Base-by-base conservation (phyloP, 2,329 filamentous ascomycete genomes). In the Neofusicoccum sp. region DNA sequence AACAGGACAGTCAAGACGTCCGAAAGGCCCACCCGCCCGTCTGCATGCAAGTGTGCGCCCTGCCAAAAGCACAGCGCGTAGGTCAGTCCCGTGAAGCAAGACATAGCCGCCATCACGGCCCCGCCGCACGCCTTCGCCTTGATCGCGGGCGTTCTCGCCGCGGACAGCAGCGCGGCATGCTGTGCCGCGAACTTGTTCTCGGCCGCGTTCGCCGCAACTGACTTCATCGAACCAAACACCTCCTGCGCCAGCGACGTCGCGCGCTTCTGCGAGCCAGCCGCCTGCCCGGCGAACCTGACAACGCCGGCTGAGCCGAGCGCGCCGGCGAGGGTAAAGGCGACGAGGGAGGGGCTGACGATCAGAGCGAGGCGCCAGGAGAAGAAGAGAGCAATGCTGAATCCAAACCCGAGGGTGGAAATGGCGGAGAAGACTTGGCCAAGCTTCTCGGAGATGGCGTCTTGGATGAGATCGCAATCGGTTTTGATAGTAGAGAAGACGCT, bases 401-500 rank as follows among this genome's bases (percentile, higher is more conserved):
- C 93, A 0, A 93, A 87, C 59, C 96, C 77, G 69, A 98, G 97
- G 1, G 70, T 72, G 1, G 71, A 72, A 4, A 71, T 14, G 24
- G 91, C 87, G 0, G 92, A 96, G 68, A 96, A 6, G 4, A 36
- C 30, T 7, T 96, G 65, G 90, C 67, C 70, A 8, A 75, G 70
- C 61, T 74, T 75, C 47, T 72, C 70, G 0, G 72, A 70, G 43
- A 99, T 91, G 60, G 92, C 93, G 66, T 96, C 92, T 74, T 96
- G 93, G 60, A 98, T 88, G 56, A 96, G 80, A 69, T 96, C 97
- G 43, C 91, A 96, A 73, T 98, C 93, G 12, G 92, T 89, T 0
- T 93, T 98, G 68, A 97, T 96, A 65, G 92, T 96, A 0, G 91
- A 96, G 63, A 96, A 89, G 77, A 96, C 93, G 63, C 92, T 20